Conservation (phyloP, 2,329 filamentous ascomycete species). For the Spiromastix sp. region DNA sequence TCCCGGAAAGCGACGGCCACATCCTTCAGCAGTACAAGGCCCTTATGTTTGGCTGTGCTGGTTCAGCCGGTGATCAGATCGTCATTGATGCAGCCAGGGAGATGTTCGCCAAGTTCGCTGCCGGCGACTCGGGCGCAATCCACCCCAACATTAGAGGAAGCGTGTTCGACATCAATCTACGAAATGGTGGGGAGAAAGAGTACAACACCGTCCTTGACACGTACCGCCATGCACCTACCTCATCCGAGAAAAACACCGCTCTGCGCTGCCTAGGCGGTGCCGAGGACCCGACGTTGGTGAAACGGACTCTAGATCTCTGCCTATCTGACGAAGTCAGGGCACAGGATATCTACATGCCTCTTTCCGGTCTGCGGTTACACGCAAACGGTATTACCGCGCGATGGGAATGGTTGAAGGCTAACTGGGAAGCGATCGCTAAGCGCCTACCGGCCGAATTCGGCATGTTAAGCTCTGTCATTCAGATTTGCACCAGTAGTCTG, state of each 20-base stretch:
- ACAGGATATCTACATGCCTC: conserved; percentile 87
- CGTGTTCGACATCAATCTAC: conserved; percentile 75
- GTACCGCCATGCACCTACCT: conserved; percentile 63
- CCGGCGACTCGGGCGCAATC: conserved; percentile 68
- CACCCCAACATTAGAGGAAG: conserved; percentile 85
- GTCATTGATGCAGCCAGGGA: conserved; percentile 73
- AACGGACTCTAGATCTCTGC: conserved; percentile 66
- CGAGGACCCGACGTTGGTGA: conserved; percentile 66
- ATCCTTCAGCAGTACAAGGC: conserved; percentile 92
- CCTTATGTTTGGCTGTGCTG: conserved; percentile 76
- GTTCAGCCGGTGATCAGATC: conserved; percentile 65
- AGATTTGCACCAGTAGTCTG: conserved; percentile 72
- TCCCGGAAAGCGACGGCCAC: conserved; percentile 75
- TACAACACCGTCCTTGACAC: conserved; percentile 69
- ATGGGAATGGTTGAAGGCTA: conserved; percentile 72
- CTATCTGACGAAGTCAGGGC: conserved; percentile 77
- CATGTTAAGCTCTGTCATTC: conserved; percentile 76
- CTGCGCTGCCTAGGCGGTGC: conserved; percentile 74
- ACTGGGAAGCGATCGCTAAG: conserved; percentile 77
- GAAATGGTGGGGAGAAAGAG: conserved; percentile 76
- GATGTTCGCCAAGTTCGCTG: conserved; percentile 79
- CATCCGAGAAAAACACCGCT: conserved; percentile 85
- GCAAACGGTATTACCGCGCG: conserved; percentile 68
- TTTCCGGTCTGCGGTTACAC: conserved; percentile 67
- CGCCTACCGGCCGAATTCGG: conserved; percentile 76